These are phyloP conservation scores for Lentinula novae-zelandiae DNA, from an alignment of 1,284 basidiomycete species.

Conservation along the genomic window DNA sequence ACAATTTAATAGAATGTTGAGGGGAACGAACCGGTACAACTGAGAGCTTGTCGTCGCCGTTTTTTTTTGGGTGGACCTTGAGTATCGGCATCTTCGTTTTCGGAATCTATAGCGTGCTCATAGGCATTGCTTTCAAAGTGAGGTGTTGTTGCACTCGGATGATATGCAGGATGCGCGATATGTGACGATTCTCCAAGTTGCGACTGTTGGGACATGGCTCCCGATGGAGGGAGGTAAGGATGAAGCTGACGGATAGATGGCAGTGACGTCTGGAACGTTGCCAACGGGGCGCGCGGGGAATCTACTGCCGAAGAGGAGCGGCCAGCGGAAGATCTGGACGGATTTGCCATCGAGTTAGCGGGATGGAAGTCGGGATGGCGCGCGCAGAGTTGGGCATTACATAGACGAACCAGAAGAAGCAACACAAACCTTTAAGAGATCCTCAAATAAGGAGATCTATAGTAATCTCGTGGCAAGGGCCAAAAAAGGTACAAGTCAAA, in stretches of 20 bases:
- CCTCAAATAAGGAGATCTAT: conserved; percentile 6
- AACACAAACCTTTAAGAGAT: conserved; percentile 2
- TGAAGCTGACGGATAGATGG: conserved; percentile 14
- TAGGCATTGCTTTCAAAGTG: neutral
- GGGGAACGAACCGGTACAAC: conserved; percentile 16
- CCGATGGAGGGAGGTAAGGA: conserved; percentile 11
- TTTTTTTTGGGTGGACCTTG: conserved; percentile 20
- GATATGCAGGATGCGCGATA: neutral
- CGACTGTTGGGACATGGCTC: neutral
- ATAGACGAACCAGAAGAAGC: neutral
- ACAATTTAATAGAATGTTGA: neutral
- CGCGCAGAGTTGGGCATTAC: conserved; percentile 4
- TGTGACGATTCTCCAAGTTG: neutral
- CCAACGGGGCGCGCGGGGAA: neutral
- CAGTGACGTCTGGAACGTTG: conserved; percentile 1
- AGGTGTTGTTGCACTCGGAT: neutral
- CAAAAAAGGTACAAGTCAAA: conserved; percentile 6
- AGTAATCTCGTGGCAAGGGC: conserved; percentile 6
- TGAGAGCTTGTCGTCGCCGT: conserved; percentile 16
- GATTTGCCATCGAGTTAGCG: neutral
- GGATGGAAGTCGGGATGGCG: conserved; percentile 1
- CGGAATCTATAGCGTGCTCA: conserved; percentile 2
- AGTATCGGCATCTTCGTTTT: conserved; percentile 7
- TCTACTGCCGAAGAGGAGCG: neutral
- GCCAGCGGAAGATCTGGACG: conserved; percentile 1